phyloP scores from a whole-genome alignment of 192 early-diverging fungal genomes.

The Backusella sp. region DNA sequence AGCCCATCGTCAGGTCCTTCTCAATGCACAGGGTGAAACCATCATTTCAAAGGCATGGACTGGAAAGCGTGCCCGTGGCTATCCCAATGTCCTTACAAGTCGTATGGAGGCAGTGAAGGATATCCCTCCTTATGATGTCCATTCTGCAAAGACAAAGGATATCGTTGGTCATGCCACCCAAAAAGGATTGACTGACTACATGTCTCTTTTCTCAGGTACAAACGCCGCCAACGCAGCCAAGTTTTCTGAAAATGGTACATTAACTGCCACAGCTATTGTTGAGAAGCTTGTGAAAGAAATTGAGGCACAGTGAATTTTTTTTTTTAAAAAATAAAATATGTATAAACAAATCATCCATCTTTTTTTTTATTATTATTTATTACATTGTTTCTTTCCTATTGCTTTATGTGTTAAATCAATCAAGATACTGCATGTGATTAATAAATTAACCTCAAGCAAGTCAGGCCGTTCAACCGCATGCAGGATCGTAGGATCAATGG shows the following conservation, averaged over 20 bases:
- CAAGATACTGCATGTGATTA: slow-evolving; percentile 29
- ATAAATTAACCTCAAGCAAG: slow-evolving; percentile 12
- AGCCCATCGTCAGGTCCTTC: slow-evolving; percentile 9
- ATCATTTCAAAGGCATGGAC: slow-evolving; percentile 21
- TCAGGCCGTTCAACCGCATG: neutral
- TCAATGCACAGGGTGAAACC: slow-evolving; percentile 10
- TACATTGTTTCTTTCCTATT: neutral
- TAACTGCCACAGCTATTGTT: slow-evolving; percentile 20
- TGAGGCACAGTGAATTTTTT: neutral
- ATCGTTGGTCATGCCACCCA: slow-evolving; percentile 22
- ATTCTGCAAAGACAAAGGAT: slow-evolving; percentile 25
- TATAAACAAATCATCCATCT: neutral
- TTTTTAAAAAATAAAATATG: neutral
- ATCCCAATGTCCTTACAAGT: slow-evolving; percentile 19
- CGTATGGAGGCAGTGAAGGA: neutral
- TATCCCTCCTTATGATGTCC: slow-evolving; percentile 26
- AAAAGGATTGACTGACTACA: slow-evolving; percentile 5
- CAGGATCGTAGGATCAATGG: neutral
- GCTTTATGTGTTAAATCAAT: slow-evolving; percentile 18
- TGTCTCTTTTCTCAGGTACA: slow-evolving; percentile 15
- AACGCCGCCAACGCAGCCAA: neutral
- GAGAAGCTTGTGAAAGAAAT: slow-evolving; percentile 26
- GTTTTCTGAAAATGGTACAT: slow-evolving; percentile 26
- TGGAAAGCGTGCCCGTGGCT: slow-evolving; percentile 25
- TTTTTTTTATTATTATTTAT: neutral